Base-by-base conservation (phyloP, 208 protist species). In the Herpetomonas tarakana region DNA sequence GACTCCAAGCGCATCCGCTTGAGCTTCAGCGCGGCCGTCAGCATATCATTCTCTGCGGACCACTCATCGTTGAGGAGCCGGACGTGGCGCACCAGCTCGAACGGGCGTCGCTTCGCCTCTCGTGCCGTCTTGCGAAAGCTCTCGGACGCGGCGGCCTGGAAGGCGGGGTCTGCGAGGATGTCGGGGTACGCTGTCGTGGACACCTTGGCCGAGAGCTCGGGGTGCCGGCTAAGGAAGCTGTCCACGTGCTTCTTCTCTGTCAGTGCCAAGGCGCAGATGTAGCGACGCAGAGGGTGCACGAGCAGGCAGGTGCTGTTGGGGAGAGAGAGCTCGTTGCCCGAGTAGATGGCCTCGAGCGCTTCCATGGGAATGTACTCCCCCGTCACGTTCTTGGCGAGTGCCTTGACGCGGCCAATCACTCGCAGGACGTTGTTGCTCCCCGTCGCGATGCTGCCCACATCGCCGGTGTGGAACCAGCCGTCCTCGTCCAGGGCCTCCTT, bases 291-390 rank as follows among this genome's bases (percentile, higher is more conserved):
- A 19, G 87, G 81, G 72, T 93, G 62, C 26, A 93, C 87, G 1
- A 93, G 63, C 16, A 93, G 72, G 46, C 87, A 93, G 11, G 83
- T 66, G 26, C 81, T 74, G 61, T 88, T 88, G 7, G 81, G 83
- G 3, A 78, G 39, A 39, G 61, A 46, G 11, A 93, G 26, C 28
- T 77, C 69, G 46, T 85, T 82, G 24, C 71, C 75, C 47, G 65
- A 73, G 63, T 93, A 93, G 44, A 84, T 78, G 28, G 69, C 63
- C 58, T 93, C 87, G 1, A 97, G 69, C 25, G 56, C 68, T 52
- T 97, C 91, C n/a, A 94, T 45, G 14, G 91, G 85, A 25, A 97
- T 58, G 62, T 96, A 97, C 65, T 97, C 93, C 12, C 93, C 93
- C 38, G 85, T 79, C 1, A 78, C 77, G 58, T 93, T 88, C 76